A percentile compares a stretch with the other conserved stretches of the same genome.
Conservation (phyloP, 768 basidiomycete species). For the Polyporus arcularius region DNA sequence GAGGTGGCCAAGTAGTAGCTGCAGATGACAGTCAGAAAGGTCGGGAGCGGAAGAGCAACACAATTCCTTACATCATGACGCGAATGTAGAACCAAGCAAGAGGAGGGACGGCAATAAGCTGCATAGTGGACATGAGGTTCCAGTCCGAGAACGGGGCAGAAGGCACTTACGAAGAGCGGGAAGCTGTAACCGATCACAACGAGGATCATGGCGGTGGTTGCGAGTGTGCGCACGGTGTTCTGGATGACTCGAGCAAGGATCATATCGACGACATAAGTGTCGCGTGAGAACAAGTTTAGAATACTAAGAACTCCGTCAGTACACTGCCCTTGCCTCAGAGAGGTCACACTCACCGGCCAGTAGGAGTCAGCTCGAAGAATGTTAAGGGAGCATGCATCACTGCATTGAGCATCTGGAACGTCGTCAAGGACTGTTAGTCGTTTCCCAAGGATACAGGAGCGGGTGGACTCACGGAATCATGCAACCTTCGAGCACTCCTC, state of each 20-base stretch:
- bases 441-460: neutral
- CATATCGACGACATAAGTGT: constrained; percentile 85
- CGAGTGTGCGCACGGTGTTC: constrained; percentile 65
- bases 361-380: constrained; percentile 91
- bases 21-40: neutral
- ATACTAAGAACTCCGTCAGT: constrained; percentile 47
- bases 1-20: constrained; percentile 89
- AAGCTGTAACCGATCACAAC: constrained; percentile 80
- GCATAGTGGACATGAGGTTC: neutral
- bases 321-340: neutral
- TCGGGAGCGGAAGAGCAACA: neutral
- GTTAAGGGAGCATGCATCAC: constrained; percentile 82
- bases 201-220: constrained; percentile 58
- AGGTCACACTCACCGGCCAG: constrained; percentile 58
- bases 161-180: constrained; percentile 58
- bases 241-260: constrained; percentile 77
- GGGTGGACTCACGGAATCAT: constrained; percentile 61
- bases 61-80: constrained; percentile 69
- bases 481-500: constrained; percentile 70
- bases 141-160: neutral
- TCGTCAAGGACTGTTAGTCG: constrained; percentile 3
- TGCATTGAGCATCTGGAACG: constrained; percentile 67
- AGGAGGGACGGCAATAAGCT: constrained; percentile 69
- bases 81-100: constrained; percentile 76
- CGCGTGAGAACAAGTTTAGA: constrained; percentile 89